Evolutionary conservation across 2,329 filamentous ascomycete species (phyloP).

Genomic region (Davidsoniella australis): DNA sequence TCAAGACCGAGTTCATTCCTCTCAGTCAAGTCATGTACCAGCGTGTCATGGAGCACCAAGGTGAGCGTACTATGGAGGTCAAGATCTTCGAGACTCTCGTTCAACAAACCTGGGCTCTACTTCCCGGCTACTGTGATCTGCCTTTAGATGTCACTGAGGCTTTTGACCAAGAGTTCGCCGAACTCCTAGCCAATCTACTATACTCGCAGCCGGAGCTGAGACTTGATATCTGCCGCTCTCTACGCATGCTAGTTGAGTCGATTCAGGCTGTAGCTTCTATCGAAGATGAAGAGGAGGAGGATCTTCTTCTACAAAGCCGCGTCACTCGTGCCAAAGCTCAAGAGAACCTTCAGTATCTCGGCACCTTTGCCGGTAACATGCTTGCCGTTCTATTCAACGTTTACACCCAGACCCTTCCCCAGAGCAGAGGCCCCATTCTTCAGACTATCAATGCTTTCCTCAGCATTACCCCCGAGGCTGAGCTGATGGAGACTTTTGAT

Average conservation of each 20-base stretch:
- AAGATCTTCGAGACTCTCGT: conserved; percentile 97
- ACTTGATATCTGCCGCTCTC: conserved; percentile 67
- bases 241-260: conserved; percentile 80
- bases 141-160: conserved; percentile 60
- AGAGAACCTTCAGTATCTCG: conserved; percentile 68
- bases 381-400: conserved; percentile 97
- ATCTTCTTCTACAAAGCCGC: conserved; percentile 60
- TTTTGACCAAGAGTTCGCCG: conserved; percentile 79
- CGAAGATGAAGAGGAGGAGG: conserved; percentile 46
- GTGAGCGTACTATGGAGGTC: conserved; percentile 83
- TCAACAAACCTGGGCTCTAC: conserved; percentile 82
- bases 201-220: conserved; percentile 84
- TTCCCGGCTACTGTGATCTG: conserved; percentile 89
- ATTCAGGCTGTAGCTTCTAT: conserved; percentile 66
- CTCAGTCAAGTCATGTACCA: conserved; percentile 85
- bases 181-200: conserved; percentile 76
- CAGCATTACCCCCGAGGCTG: conserved; percentile 62
- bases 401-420: conserved; percentile 87
- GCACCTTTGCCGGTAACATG: conserved; percentile 68
- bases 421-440: conserved; percentile 77
- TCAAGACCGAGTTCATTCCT: conserved; percentile 71
- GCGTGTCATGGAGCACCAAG: conserved; percentile 61
- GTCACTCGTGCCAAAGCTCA: conserved; percentile 58
- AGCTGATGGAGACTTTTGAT: conserved; percentile 76
- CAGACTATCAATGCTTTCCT: conserved; percentile 91